phyloP scores from a whole-genome alignment of 805 yeast genomes.

The Metschnikowia anglica region DNA sequence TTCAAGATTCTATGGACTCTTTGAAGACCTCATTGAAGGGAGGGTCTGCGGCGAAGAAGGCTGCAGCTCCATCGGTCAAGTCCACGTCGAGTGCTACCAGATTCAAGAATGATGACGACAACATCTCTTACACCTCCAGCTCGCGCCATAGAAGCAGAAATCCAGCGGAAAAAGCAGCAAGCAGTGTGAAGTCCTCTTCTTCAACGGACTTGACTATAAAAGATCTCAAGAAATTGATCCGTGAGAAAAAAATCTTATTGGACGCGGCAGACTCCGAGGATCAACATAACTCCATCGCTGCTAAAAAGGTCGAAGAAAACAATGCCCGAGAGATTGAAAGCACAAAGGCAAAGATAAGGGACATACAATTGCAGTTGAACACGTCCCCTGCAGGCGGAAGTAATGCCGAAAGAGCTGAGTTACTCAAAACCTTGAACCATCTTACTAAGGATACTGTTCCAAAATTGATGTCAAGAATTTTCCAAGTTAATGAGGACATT shows the following conservation, averaged over 20 bases:
- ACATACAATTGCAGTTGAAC: constrained; percentile 42
- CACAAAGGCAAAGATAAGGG: constrained; percentile 59
- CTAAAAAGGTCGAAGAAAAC: constrained; percentile 37
- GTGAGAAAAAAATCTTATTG: constrained; percentile 68
- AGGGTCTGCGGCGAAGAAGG: constrained; percentile 24
- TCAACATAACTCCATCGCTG: constrained; percentile 37
- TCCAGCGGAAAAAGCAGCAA: constrained; percentile 19
- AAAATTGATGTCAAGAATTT: constrained; percentile 59
- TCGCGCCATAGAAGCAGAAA: constrained; percentile 54
- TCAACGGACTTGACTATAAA: constrained; percentile 46
- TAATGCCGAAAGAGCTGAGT: constrained; percentile 46
- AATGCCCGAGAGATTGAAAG: constrained; percentile 59
- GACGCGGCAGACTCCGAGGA: constrained; percentile 73
- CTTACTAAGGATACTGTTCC: constrained; percentile 71
- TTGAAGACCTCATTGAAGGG: constrained; percentile 64
- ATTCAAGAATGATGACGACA: constrained; percentile 73
- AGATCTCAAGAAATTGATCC: constrained; percentile 60
- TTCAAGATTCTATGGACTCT: constrained; percentile 67
- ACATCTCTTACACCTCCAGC: constrained; percentile 65
- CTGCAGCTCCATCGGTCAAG: constrained; percentile 18
- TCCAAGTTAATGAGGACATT: constrained; percentile 65
- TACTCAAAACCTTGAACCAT: constrained; percentile 56
- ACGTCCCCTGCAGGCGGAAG: constrained; percentile 31
- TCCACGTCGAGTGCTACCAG: constrained; percentile 36
- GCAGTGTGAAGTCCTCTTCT: constrained; percentile 24